Evolutionary conservation across 1,139 yeast genomes (phyloP).

Genomic region (Blastobotrys raffinosifermentans): DNA sequence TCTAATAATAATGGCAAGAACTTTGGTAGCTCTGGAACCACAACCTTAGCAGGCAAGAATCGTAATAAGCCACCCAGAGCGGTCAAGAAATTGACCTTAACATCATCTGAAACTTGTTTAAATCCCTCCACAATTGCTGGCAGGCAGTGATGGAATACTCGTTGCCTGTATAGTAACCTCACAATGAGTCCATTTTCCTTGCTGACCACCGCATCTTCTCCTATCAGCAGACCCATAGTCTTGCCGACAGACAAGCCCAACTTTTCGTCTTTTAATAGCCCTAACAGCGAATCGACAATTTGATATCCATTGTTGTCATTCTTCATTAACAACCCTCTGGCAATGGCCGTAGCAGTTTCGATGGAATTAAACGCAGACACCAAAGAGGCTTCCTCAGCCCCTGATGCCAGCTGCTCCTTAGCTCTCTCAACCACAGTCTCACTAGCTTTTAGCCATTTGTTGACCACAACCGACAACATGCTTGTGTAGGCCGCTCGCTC

Average conservation of each 20-base stretch:
- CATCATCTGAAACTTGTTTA: constrained; percentile 12
- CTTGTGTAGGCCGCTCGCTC: constrained; percentile 55
- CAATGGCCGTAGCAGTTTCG: constrained; percentile 61
- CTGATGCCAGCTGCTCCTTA: constrained; percentile 3
- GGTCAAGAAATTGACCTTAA: constrained; percentile 45
- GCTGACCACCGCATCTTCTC: constrained; percentile 56
- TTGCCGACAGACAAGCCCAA: constrained; percentile 41
- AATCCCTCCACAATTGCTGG: constrained; percentile 30
- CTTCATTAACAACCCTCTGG: constrained; percentile 62
- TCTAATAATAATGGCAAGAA: constrained; percentile 69
- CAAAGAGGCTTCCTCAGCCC: not conserved
- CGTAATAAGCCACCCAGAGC: constrained; percentile 64
- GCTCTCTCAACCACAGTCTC: constrained; percentile 8
- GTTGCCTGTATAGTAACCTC: constrained; percentile 69
- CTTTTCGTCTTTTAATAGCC: constrained; percentile 31
- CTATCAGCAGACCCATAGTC: constrained; percentile 57
- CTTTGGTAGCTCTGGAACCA: constrained; percentile 53
- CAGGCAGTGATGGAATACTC: constrained; percentile 49
- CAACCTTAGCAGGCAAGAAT: constrained; percentile 55
- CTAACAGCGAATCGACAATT: constrained; percentile 33
- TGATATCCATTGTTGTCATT: constrained; percentile 46
- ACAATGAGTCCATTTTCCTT: constrained; percentile 55
- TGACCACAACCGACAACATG: constrained; percentile 50
- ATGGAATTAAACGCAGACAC: constrained; percentile 22
- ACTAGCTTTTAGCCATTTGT: constrained; percentile 40